Evolutionary conservation across 331 rosid genomes (phyloP).

Genomic region (Phaseolus coccineus): DNA sequence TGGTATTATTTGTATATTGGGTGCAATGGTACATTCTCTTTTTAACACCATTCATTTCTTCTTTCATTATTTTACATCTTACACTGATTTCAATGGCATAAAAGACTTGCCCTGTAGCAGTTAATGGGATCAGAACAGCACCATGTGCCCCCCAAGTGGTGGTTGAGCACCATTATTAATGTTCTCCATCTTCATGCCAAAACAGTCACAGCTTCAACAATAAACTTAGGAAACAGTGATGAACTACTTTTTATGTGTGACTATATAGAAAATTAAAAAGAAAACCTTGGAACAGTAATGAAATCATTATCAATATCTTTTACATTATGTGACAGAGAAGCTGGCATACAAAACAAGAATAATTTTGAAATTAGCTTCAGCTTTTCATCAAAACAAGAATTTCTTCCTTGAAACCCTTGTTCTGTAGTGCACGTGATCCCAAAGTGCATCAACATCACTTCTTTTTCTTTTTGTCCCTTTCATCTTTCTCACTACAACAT

Average conservation of each 20-base stretch:
- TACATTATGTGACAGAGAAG: conserved; percentile 17
- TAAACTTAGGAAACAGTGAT: background rate
- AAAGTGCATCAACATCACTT: background rate
- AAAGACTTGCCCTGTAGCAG: conserved; percentile 6
- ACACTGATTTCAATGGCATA: background rate
- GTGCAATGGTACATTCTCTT: background rate
- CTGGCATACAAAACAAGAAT: conserved; percentile 44
- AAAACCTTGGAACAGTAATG: background rate
- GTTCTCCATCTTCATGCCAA: background rate
- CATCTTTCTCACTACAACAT: background rate
- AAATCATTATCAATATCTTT: conserved; percentile 38
- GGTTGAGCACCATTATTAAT: conserved; percentile 32
- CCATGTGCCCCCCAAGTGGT: conserved; percentile 38
- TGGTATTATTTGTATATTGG: background rate
- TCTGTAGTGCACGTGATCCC: conserved; percentile 45
- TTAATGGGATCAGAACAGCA: conserved; percentile 36
- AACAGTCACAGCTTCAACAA: background rate
- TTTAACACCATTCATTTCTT: conserved; percentile 32
- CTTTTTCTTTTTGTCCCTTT: conserved; percentile 20
- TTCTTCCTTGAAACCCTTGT: conserved; percentile 21
- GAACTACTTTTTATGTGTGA: too few relatives aligned
- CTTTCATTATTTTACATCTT: background rate
- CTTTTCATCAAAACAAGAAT: conserved; percentile 34
- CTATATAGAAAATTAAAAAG: background rate
- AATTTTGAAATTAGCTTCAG: conserved; percentile 6